phyloP scores from a whole-genome alignment of 2,329 filamentous ascomycete species.

The Monosporascus sp. region DNA sequence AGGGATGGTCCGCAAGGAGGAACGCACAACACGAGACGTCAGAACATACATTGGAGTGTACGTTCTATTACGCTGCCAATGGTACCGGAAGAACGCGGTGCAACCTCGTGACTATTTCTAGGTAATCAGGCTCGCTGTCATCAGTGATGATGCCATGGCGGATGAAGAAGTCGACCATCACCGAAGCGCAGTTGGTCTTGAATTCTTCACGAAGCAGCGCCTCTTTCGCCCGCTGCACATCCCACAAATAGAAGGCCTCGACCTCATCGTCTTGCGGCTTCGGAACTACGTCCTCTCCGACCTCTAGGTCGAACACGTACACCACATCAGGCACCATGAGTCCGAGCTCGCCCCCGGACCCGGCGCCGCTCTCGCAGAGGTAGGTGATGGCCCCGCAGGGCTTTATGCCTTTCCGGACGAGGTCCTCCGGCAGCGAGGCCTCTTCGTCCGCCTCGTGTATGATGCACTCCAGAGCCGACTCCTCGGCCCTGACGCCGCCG shows the following conservation, averaged over 20 bases:
- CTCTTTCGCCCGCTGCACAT: constrained; percentile 45
- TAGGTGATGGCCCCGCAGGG: constrained; percentile 61
- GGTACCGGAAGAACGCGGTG: constrained; percentile 21
- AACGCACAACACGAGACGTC: background rate
- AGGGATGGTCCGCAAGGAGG: too few species aligned
- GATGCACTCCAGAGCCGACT: constrained; percentile 59
- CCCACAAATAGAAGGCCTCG: constrained; percentile 49
- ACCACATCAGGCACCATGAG: constrained; percentile 61
- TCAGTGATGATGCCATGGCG: constrained; percentile 60
- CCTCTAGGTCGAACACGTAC: constrained; percentile 66
- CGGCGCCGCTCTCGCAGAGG: constrained; percentile 55
- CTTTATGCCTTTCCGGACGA: constrained; percentile 48
- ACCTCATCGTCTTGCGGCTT: constrained; percentile 62
- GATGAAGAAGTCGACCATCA: constrained; percentile 68
- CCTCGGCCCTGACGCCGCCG: constrained; percentile 61
- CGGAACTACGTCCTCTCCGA: constrained; percentile 47
- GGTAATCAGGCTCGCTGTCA: constrained; percentile 61
- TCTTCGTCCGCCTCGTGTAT: constrained; percentile 67
- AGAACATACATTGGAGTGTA: background rate
- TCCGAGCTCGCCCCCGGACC: constrained; percentile 60
- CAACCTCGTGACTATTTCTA: constrained; percentile 47
- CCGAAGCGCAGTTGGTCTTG: constrained; percentile 66
- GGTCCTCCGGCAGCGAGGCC: constrained; percentile 56
- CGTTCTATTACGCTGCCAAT: background rate
- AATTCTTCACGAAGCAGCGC: constrained; percentile 58